These are phyloP conservation scores for Beauveria varroae DNA, from an alignment of 2,329 filamentous ascomycete genomes.

Conservation along the genomic window DNA sequence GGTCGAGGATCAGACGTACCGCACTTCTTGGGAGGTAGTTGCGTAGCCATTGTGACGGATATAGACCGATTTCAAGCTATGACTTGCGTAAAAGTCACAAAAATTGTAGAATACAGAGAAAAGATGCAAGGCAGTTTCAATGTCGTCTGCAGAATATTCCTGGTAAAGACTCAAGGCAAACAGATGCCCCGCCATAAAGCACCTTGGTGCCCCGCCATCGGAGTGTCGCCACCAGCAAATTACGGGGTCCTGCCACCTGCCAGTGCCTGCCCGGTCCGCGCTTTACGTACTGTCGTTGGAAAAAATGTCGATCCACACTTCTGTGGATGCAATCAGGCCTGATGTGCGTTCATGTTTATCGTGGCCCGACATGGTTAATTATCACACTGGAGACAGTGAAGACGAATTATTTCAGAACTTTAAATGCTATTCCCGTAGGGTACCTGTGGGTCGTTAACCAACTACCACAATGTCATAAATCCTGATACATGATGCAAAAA, in stretches of 20 bases:
- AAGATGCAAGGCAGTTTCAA: not conserved
- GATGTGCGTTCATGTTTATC: too few relatives aligned
- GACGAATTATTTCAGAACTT: not conserved
- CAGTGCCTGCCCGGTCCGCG: not conserved
- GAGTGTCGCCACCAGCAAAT: not conserved
- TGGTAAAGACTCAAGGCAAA: not conserved
- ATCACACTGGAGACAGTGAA: too few relatives aligned
- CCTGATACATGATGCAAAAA: not conserved
- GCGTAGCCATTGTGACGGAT: conserved; percentile 23
- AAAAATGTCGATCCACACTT: too few relatives aligned
- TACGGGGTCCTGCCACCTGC: not conserved
- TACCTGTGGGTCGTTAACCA: not conserved
- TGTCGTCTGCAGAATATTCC: not conserved
- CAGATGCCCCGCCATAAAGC: conserved; percentile 9
- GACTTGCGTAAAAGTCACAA: not conserved
- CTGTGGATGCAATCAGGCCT: too few relatives aligned
- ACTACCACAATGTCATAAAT: not conserved
- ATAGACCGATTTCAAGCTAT: not conserved
- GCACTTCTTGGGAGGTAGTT: conserved; percentile 52
- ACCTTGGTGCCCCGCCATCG: conserved; percentile 7
- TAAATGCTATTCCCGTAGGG: not conserved
- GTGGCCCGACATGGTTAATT: not conserved
- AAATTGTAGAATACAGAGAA: not conserved
- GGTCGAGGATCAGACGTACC: conserved; percentile 31
- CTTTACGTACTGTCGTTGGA: too few relatives aligned